Evolutionary conservation across 306 rosid species (phyloP).

Genomic region (Dryas octopetala): DNA sequence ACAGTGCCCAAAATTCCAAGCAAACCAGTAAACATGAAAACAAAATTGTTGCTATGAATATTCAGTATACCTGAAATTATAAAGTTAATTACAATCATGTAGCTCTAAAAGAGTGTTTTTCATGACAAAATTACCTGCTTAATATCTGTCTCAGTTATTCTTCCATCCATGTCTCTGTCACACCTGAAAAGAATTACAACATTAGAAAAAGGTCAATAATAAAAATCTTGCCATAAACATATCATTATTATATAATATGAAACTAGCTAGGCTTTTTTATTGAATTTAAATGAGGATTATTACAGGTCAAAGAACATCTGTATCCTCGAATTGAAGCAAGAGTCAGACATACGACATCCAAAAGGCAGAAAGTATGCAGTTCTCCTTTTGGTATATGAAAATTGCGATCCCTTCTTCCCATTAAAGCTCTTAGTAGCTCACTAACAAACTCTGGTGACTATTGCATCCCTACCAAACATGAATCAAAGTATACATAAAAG

Average conservation of each 20-base stretch:
- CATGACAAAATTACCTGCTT: conserved; percentile 50
- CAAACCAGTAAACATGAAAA: not conserved
- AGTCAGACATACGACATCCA: conserved; percentile 54
- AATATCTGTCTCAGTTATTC: conserved; percentile 56
- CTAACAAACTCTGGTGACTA: conserved; percentile 61
- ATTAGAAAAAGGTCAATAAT: conserved; percentile 10
- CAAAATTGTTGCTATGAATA: not conserved
- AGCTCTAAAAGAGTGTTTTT: not conserved
- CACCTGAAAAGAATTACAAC: conserved; percentile 47
- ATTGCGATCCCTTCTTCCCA: conserved; percentile 54
- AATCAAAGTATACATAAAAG: not conserved
- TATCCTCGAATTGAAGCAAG: conserved; percentile 53
- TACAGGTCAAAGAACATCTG: conserved; percentile 77
- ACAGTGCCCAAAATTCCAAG: conserved; percentile 18
- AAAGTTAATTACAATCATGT: too few relatives aligned
- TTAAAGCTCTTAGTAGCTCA: conserved; percentile 64
- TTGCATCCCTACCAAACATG: conserved; percentile 58
- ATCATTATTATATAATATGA: too few relatives aligned
- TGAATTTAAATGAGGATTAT: not conserved
- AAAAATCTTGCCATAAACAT: not conserved
- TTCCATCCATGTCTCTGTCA: conserved; percentile 74
- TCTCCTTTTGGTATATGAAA: conserved; percentile 56
- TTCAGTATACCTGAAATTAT: too few relatives aligned
- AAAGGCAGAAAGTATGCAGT: conserved; percentile 37
- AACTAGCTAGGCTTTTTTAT: not conserved